Percentiles rank a stretch among this genome's conserved stretches.
Evolutionary conservation across 768 basidiomycete species (phyloP).

Genomic region (Tephrocybe rancida): DNA sequence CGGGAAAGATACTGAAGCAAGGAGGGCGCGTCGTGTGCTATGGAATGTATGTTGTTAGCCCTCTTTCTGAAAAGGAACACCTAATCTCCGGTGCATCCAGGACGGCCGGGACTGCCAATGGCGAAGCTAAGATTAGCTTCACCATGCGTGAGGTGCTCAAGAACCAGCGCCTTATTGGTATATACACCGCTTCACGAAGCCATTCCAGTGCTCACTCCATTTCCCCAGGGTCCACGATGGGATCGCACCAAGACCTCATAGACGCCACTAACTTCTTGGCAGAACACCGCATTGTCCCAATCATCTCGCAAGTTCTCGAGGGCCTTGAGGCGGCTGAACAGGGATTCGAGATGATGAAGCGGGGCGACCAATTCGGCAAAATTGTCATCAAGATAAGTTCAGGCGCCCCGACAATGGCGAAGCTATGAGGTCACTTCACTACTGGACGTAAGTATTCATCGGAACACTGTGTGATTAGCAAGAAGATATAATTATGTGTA

Average conservation of each 20-base stretch:
- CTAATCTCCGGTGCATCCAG: not conserved
- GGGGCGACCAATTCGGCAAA: slow-evolving; percentile 77
- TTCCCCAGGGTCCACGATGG: slow-evolving; percentile 77
- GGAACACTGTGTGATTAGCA: slow-evolving; percentile 3
- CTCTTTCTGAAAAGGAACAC: not conserved
- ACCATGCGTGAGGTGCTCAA: slow-evolving; percentile 81
- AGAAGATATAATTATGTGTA: slow-evolving; percentile 8
- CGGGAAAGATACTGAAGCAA: slow-evolving; percentile 50
- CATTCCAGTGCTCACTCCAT: slow-evolving; percentile 1
- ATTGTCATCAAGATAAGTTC: slow-evolving; percentile 56
- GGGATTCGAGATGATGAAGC: slow-evolving; percentile 69
- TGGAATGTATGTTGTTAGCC: slow-evolving; percentile 61
- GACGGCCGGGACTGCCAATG: slow-evolving; percentile 55
- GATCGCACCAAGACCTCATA: slow-evolving; percentile 71
- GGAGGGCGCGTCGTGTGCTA: slow-evolving; percentile 67
- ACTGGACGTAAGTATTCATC: no score
- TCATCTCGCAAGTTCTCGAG: slow-evolving; percentile 70
- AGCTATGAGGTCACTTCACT: slow-evolving; percentile 6
- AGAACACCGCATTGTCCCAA: slow-evolving; percentile 66
- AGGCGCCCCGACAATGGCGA: slow-evolving; percentile 4
- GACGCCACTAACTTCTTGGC: slow-evolving; percentile 73
- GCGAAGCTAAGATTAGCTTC: slow-evolving; percentile 61
- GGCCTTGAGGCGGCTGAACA: slow-evolving; percentile 65
- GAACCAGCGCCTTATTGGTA: slow-evolving; percentile 75
- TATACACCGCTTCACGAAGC: slow-evolving; percentile 14